Base-by-base conservation (phyloP, 2,329 filamentous ascomycete genomes). In the Paecilomyces formosus region DNA sequence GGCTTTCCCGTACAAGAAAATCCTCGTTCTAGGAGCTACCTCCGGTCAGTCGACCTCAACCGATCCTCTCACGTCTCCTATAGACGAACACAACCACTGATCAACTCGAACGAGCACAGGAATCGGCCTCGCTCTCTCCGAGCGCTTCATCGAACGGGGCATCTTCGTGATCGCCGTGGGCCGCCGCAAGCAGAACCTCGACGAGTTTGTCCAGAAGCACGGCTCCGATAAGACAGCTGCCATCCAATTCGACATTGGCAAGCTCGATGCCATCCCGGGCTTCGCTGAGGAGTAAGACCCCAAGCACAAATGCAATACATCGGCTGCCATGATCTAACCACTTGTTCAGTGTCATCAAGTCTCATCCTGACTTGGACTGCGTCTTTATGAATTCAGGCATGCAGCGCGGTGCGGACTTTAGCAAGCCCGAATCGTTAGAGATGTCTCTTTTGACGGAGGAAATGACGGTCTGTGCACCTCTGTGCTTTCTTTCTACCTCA, bases 311-410 rank as follows among this genome's bases (percentile, higher is more conserved):
- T 52, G 1, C 21, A 3, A 26, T 13, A 11, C 26, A 12, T 11
- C 13, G 15, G 50, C 9, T 22, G 18, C 3, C 59, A 45, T 65
- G 26, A 7, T 6, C 15, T 45, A 21, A 45, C 15, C 18, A 12
- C 26, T 9, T 13, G 2, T 56, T 62, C 1, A 67, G 67, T 53
- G 59, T 72, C 39, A 77, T 73, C 21, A 67, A 65, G 30, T 72
- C 74, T 56, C 77, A 83, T 60, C 75, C 80, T 0, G 80, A 82
- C 60, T 68, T 83, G 2, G 81, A 82, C 64, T 78, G 76, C 58
- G 67, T 82, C n/a, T 73, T 83, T 58, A 65, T 83, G 54, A 82
- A 83, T 68, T 77, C 79, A 1, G 81, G 81, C n/a, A 78, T 82
- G 31, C 81, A 83, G 66, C 73, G 79, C 8, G 71, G 71, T 9